Evolutionary conservation across 2,329 filamentous ascomycete species (phyloP).

Genomic region (Calcarisporium arbuscula): DNA sequence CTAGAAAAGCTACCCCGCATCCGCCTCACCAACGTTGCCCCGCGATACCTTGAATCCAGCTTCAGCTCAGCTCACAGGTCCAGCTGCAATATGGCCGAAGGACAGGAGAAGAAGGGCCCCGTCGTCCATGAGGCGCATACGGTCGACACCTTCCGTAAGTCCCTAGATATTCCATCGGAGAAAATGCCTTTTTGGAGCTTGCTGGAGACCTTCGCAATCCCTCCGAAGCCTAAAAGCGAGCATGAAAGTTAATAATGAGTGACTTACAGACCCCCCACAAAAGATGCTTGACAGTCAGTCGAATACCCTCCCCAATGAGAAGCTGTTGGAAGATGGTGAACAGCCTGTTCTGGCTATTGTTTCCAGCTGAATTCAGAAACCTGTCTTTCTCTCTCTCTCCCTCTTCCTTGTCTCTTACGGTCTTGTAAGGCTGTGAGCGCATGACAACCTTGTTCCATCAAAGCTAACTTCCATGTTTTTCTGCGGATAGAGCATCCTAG

Average conservation of each 20-base stretch:
- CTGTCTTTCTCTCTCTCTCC: slow-evolving; percentile 9
- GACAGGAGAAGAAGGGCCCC: slow-evolving; percentile 38
- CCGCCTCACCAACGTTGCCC: slow-evolving; percentile 2
- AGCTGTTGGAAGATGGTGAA: no score
- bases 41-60: background rate
- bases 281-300: slow-evolving; percentile 63
- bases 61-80: background rate
- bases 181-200: background rate
- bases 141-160: slow-evolving; percentile 66
- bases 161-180: background rate
- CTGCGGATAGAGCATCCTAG: slow-evolving; percentile 55
- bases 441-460: slow-evolving; percentile 12
- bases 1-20: slow-evolving; percentile 11
- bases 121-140: slow-evolving; percentile 68
- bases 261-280: slow-evolving; percentile 49
- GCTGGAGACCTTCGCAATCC: no score
- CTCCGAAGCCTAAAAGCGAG: no score
- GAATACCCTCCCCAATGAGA: slow-evolving; percentile 4
- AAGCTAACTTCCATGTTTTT: slow-evolving; percentile 26
- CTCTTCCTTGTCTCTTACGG: no score
- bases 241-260: background rate
- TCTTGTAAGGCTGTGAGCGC: no score
- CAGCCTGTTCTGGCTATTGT: no score
- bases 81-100: slow-evolving; percentile 34
- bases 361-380: no score